A percentile compares a stretch with the other conserved stretches of the same genome.
Conservation (phyloP, 202 grass and related monocot genomes). For the Carex sylvatica region DNA sequence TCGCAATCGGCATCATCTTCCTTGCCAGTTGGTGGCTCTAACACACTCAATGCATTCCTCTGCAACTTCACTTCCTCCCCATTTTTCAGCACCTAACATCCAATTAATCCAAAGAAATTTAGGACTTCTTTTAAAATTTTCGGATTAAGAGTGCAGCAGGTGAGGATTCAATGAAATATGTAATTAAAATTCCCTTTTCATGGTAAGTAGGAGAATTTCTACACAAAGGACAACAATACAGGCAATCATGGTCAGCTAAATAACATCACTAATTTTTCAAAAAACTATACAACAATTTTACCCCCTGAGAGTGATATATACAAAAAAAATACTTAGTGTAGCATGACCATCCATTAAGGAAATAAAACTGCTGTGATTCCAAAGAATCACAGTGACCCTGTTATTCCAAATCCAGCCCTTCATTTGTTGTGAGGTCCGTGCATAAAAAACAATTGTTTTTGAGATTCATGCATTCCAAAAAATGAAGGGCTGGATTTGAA, state of each 20-base stretch:
- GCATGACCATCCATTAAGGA: not conserved
- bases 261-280: not conserved
- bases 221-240: not conserved
- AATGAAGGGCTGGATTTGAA: too few species aligned
- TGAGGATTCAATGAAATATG: not conserved
- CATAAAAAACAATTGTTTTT: too few species aligned
- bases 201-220: not conserved
- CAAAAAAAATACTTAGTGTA: not conserved
- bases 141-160: not conserved
- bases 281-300: not conserved
- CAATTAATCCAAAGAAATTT: not conserved
- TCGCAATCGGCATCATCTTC: slow-evolving; percentile 37
- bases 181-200: not conserved
- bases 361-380: too few species aligned
- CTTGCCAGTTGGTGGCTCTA: slow-evolving; percentile 44
- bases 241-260: not conserved
- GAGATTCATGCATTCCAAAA: too few species aligned
- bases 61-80: slow-evolving; percentile 51
- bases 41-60: slow-evolving; percentile 47
- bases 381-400: too few species aligned
- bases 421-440: too few species aligned
- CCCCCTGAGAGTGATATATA: not conserved
- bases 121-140: not conserved
- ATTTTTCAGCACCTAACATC: slow-evolving; percentile 44
- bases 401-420: too few species aligned